These are phyloP conservation scores for Coniochaeta sp. DNA, from an alignment of 2,329 filamentous ascomycete genomes.

Conservation along the genomic window DNA sequence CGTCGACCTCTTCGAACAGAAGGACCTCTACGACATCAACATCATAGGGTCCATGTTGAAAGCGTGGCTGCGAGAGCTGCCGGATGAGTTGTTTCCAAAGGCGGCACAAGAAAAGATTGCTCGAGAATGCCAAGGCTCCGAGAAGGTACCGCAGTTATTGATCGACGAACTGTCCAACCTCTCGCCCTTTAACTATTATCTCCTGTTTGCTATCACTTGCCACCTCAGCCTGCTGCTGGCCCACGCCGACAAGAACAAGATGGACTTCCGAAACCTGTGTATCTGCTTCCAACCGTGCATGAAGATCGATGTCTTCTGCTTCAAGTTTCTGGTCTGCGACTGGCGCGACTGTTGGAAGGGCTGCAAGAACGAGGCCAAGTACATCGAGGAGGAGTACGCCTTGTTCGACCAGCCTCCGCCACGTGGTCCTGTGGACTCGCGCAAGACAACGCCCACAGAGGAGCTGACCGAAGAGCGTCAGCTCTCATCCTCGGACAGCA, in stretches of 20 bases:
- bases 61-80: constrained; percentile 89
- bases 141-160: constrained; percentile 74
- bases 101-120: constrained; percentile 72
- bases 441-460: constrained; percentile 9
- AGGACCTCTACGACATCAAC: constrained; percentile 90
- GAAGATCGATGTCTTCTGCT: constrained; percentile 91
- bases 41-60: constrained; percentile 96
- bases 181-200: constrained; percentile 96
- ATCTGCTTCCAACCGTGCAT: constrained; percentile 97
- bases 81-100: constrained; percentile 88
- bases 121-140: constrained; percentile 70
- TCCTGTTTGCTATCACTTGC: constrained; percentile 94
- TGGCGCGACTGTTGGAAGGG: constrained; percentile 98
- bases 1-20: constrained; percentile 81
- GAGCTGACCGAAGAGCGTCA: constrained; percentile 41
- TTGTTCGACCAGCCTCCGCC: constrained; percentile 52
- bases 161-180: constrained; percentile 88
- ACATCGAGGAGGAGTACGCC: constrained; percentile 61
- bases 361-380: constrained; percentile 82
- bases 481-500: constrained; percentile 59
- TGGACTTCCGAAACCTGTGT: constrained; percentile 92
- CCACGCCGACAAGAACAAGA: constrained; percentile 93
- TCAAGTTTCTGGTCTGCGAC: constrained; percentile 89
- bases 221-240: constrained; percentile 87
- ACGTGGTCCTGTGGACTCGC: constrained; percentile 21